A percentile compares a stretch with the other conserved stretches of the same genome.
These are phyloP conservation scores for Trametes sp. DNA, from an alignment of 1,284 basidiomycete genomes.

Conservation along the genomic window DNA sequence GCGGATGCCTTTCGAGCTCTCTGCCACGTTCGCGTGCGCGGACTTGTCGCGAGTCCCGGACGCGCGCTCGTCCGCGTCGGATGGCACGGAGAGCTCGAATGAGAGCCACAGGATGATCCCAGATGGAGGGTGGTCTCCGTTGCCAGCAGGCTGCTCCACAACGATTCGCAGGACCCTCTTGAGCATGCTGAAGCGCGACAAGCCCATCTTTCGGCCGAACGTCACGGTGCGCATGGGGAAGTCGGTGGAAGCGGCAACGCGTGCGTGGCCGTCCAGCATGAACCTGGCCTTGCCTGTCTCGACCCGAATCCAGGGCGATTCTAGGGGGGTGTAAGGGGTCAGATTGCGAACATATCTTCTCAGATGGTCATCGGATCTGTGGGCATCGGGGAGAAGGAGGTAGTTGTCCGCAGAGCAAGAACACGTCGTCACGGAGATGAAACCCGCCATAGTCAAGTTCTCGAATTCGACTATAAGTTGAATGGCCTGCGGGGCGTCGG, in stretches of 20 bases:
- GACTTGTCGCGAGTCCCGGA: no score
- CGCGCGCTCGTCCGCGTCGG: no score
- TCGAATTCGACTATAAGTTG: not conserved
- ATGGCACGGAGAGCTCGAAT: conserved; percentile 1
- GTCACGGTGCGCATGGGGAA: not conserved
- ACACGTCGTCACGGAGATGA: no score
- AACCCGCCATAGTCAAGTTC: not conserved
- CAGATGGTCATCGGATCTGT: no score
- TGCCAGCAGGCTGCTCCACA: not conserved
- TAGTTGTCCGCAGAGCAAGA: no score
- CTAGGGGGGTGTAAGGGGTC: not conserved
- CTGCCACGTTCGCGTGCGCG: no score
- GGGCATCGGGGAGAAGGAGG: no score
- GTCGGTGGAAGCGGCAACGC: not conserved
- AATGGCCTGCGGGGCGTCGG: not conserved
- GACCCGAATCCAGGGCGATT: not conserved
- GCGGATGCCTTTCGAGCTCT: not conserved
- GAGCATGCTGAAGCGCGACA: no score
- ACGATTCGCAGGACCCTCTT: not conserved
- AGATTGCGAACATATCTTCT: no score
- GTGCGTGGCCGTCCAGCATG: not conserved
- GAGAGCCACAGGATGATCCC: not conserved
- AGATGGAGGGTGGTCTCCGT: not conserved
- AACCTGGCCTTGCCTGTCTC: not conserved
- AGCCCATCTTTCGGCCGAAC: not conserved